phyloP scores from a whole-genome alignment of 441 rosid species.

The Gossypium lobatum region DNA sequence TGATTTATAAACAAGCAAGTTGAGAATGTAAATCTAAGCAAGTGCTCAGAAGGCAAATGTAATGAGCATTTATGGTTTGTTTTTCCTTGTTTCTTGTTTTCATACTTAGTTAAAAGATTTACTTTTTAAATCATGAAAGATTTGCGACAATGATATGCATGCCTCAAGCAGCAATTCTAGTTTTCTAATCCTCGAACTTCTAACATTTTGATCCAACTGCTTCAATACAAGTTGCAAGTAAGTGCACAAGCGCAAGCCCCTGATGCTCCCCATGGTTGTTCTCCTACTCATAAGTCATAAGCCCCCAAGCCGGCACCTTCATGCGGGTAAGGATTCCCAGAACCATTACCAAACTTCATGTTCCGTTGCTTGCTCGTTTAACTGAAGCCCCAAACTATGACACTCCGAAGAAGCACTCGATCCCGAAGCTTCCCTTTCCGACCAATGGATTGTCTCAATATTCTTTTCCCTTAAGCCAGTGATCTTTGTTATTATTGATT shows the following conservation, averaged over 20 bases:
- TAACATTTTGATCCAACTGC: slow-evolving; percentile 52
- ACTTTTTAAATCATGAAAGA: too few species aligned
- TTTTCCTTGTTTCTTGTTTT: too few species aligned
- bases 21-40: too few species aligned
- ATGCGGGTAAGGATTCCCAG: slow-evolving; percentile 41
- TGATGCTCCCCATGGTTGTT: slow-evolving; percentile 42
- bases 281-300: slow-evolving; percentile 33
- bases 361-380: slow-evolving; percentile 36
- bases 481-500: slow-evolving; percentile 62
- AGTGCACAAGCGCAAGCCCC: slow-evolving; percentile 68
- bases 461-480: slow-evolving; percentile 61
- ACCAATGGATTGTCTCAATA: slow-evolving; percentile 48
- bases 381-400: slow-evolving; percentile 45
- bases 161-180: too few species aligned
- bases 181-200: too few species aligned
- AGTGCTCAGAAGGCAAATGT: too few species aligned
- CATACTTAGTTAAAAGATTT: too few species aligned
- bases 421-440: slow-evolving; percentile 62
- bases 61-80: too few species aligned
- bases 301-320: slow-evolving; percentile 30
- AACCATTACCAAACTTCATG: slow-evolving; percentile 50
- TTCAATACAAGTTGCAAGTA: slow-evolving; percentile 58
- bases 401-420: slow-evolving; percentile 76
- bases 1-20: too few species aligned
- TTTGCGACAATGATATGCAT: too few species aligned